These are phyloP conservation scores for Austroboletus olivaceoglutinosus DNA, from an alignment of 1,284 basidiomycete species.

Conservation along the genomic window DNA sequence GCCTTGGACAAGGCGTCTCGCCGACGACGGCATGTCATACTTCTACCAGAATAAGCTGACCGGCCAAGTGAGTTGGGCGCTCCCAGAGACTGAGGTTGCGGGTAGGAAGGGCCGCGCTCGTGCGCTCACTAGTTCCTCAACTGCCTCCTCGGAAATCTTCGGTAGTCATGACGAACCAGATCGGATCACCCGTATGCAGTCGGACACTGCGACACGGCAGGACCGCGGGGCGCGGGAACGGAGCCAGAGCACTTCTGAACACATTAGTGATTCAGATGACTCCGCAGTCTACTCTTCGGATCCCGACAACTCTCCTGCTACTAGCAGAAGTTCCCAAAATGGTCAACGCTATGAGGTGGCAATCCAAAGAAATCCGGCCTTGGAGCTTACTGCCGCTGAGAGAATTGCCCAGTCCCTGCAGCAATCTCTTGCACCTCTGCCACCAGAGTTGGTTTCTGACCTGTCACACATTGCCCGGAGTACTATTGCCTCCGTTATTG, in stretches of 20 bases:
- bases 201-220: constrained; percentile 32
- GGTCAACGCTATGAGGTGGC: constrained; percentile 22
- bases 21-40: constrained; percentile 82
- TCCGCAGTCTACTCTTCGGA: constrained; percentile 68
- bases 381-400: constrained; percentile 63
- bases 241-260: constrained; percentile 39
- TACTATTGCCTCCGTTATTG: constrained; percentile 62
- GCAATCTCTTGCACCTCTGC: constrained; percentile 54
- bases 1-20: constrained; percentile 76
- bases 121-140: constrained; percentile 34
- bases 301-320: constrained; percentile 33
- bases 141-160: constrained; percentile 29
- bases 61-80: constrained; percentile 66
- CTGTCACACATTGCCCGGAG: constrained; percentile 56
- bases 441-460: constrained; percentile 57
- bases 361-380: constrained; percentile 21
- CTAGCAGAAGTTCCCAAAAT: constrained; percentile 36
- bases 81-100: constrained; percentile 43
- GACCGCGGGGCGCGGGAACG: constrained; percentile 24
- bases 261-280: constrained; percentile 71
- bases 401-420: constrained; percentile 65
- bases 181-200: constrained; percentile 33
- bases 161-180: constrained; percentile 28
- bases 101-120: constrained; percentile 28
- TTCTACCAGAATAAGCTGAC: constrained; percentile 77